phyloP scores from a whole-genome alignment of 1,284 basidiomycete genomes.

The Salmacisia buchloeana region DNA sequence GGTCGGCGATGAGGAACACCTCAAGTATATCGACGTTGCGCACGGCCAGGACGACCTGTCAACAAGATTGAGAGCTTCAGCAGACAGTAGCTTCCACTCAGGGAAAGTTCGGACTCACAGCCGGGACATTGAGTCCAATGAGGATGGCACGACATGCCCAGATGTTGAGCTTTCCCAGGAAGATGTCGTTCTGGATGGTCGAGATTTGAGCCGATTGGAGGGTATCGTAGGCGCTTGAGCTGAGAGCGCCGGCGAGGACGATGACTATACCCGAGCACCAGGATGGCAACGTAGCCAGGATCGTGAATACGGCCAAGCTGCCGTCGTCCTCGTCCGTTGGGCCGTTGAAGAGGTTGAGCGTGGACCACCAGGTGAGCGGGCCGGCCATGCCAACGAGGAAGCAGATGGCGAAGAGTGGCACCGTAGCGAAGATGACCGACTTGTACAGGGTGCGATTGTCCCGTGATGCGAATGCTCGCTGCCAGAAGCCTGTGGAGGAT shows the following conservation, averaged over 20 bases:
- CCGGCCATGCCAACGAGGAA: slow-evolving; percentile 49
- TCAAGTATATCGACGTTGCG: slow-evolving; percentile 48
- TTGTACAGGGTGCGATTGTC: slow-evolving; percentile 40
- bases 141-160: slow-evolving; percentile 47
- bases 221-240: slow-evolving; percentile 50
- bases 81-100: too few species aligned
- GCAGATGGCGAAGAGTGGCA: slow-evolving; percentile 45
- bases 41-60: slow-evolving; percentile 37
- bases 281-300: slow-evolving; percentile 42
- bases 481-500: slow-evolving; percentile 34
- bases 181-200: slow-evolving; percentile 49
- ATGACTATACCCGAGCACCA: slow-evolving; percentile 48
- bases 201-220: slow-evolving; percentile 50
- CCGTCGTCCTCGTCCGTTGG: slow-evolving; percentile 40
- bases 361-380: slow-evolving; percentile 40
- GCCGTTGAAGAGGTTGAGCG: slow-evolving; percentile 36
- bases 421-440: slow-evolving; percentile 40
- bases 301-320: slow-evolving; percentile 43
- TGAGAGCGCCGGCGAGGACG: slow-evolving; percentile 44
- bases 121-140: slow-evolving; percentile 42
- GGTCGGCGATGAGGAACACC: slow-evolving; percentile 49
- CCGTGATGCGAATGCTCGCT: slow-evolving; percentile 49
- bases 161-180: slow-evolving; percentile 47
- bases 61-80: neutral
- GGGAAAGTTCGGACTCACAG: slow-evolving; percentile 13